Evolutionary conservation across 176 grass and related monocot genomes (phyloP), one percentile per base, ranked within the genome.

Genomic region (Bonia amplexicaulis): DNA sequence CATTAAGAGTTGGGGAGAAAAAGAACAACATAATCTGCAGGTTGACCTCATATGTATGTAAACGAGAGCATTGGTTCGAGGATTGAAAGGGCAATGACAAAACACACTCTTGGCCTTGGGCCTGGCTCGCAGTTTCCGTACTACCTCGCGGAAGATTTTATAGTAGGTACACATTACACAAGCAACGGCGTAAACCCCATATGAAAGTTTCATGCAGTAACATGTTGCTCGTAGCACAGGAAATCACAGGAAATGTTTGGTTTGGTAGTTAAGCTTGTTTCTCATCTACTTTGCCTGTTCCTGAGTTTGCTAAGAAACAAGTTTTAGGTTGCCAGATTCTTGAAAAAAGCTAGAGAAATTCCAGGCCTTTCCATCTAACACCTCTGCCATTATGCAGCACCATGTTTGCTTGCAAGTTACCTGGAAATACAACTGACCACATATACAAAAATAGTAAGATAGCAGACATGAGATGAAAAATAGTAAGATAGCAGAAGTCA

Each of bases 401-500:
- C 61, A 48, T 52, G 35, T 48, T 87, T 90, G 79, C 88, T 87
- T 86, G 47, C 66, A 90, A 78, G 88, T 40, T 79, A 86, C 52
- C 61, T 52, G 77, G 16, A 74, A 69, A 41, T 33, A 13, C 84
- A 79, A 79, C 14, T 52, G 54, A 45, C n/a, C 51, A 44, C 52
- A 23, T 35, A 73, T 74, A 46, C 7, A 16, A 66, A 66, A 10
- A 66, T 11, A 13, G 62, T 46, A 83, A 33, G 57, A 69, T 41
- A 16, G 46, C 45, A 12, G 45, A 46, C 64, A 35, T 35, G 25
- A 59, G 20, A 73, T 80, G 23, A 15, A 73, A 66, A 58, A 54
- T 6, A 9, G 62, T 45, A 83, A 23, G 57, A 69, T 29, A 16
- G 60, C 29, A 25, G 6, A 57, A 88, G 74, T 84, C 81, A 88